phyloP scores from a whole-genome alignment of 306 rosid species.

The Trifolium fragiferum region DNA sequence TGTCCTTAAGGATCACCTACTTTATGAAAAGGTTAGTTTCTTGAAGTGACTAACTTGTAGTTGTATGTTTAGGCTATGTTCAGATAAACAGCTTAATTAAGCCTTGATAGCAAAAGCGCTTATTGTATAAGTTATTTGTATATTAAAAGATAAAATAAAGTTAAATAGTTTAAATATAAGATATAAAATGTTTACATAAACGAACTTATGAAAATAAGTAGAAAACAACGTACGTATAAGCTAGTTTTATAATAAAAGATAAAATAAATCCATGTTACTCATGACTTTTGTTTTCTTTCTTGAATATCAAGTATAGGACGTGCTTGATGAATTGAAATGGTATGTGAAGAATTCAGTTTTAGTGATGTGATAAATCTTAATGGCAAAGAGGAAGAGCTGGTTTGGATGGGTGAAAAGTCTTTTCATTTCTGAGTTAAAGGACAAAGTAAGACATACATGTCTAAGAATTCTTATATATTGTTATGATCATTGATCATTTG shows the following conservation, averaged over 20 bases:
- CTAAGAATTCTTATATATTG: slow-evolving; percentile 4
- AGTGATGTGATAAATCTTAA: slow-evolving; percentile 46
- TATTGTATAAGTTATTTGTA: not conserved
- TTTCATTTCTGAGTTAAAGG: slow-evolving; percentile 56
- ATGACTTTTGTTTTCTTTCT: slow-evolving; percentile 12
- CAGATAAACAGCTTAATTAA: no score
- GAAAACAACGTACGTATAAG: no score
- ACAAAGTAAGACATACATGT: slow-evolving; percentile 48
- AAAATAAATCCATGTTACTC: not conserved
- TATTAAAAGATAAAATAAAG: not conserved
- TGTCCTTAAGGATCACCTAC: slow-evolving; percentile 31
- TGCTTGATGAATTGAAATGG: slow-evolving; percentile 35
- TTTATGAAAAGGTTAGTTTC: slow-evolving; percentile 44
- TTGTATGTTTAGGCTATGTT: not conserved
- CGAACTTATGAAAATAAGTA: no score
- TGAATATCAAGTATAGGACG: slow-evolving; percentile 33
- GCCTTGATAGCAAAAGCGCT: no score
- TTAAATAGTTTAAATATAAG: no score
- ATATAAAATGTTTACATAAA: no score
- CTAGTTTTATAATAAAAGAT: no score
- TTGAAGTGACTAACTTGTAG: slow-evolving; percentile 21
- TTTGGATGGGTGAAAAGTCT: slow-evolving; percentile 75
- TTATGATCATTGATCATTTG: not conserved
- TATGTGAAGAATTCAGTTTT: slow-evolving; percentile 40
- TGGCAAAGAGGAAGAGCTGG: slow-evolving; percentile 76